phyloP scores from a whole-genome alignment of 345 rosid genomes.

The Syzygium aromaticum region DNA sequence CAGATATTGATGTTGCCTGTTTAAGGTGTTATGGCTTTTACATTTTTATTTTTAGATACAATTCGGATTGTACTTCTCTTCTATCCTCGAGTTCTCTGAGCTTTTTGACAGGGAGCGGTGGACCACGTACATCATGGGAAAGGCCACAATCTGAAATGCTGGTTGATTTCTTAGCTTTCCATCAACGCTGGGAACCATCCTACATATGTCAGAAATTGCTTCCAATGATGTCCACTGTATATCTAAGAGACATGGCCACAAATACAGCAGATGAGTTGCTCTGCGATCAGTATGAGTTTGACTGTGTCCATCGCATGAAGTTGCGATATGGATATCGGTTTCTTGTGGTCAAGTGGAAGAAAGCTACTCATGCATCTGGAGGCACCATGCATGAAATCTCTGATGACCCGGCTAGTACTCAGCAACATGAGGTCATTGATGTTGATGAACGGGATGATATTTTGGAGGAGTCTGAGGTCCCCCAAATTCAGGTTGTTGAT shows the following conservation, averaged over 20 bases:
- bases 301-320: slow-evolving; percentile 66
- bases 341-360: slow-evolving; percentile 77
- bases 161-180: slow-evolving; percentile 68
- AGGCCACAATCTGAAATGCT: slow-evolving; percentile 68
- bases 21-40: neutral
- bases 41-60: neutral
- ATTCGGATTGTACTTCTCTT: neutral
- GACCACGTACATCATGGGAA: slow-evolving; percentile 47
- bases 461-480: slow-evolving; percentile 33
- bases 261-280: slow-evolving; percentile 35
- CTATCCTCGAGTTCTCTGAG: neutral
- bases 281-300: slow-evolving; percentile 57
- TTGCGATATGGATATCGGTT: slow-evolving; percentile 51
- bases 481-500: slow-evolving; percentile 43
- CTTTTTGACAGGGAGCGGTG: slow-evolving; percentile 21
- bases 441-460: slow-evolving; percentile 33
- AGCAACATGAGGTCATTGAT: slow-evolving; percentile 31
- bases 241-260: slow-evolving; percentile 53
- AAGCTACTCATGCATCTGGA: slow-evolving; percentile 19
- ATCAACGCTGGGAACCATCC: slow-evolving; percentile 67
- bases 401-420: slow-evolving; percentile 10
- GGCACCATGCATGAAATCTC: slow-evolving; percentile 6
- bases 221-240: slow-evolving; percentile 77
- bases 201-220: slow-evolving; percentile 65
- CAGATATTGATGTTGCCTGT: neutral